phyloP scores from a whole-genome alignment of 176 grass and related monocot species.

The Carex pumila region DNA sequence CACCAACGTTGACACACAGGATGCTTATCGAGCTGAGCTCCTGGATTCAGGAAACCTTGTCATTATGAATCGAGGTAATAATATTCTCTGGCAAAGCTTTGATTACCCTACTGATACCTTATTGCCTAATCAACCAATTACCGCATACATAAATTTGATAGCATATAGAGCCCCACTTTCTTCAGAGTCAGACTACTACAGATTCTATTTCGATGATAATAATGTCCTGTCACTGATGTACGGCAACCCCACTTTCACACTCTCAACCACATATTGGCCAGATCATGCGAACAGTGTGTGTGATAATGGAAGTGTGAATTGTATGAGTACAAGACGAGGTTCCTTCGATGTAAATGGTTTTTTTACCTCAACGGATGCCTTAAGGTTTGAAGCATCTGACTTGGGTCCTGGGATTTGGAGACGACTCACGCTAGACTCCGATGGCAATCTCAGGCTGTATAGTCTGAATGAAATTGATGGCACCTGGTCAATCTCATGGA shows the following conservation, averaged over 20 bases:
- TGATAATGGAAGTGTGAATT: constrained; percentile 4
- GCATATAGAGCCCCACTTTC: not conserved
- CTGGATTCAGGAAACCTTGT: constrained; percentile 22
- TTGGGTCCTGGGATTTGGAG: not conserved
- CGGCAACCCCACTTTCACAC: not conserved
- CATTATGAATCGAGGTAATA: not conserved
- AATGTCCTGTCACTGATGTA: constrained; percentile 19
- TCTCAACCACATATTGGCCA: constrained; percentile 24
- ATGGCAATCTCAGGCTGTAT: constrained; percentile 19
- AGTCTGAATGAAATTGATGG: constrained; percentile 14
- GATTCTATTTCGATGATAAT: constrained; percentile 23
- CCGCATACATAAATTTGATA: not conserved
- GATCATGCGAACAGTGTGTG: not conserved
- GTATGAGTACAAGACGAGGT: not conserved
- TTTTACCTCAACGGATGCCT: constrained; percentile 11
- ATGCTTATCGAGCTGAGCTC: constrained; percentile 12
- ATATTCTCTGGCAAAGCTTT: constrained; percentile 22
- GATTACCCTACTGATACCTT: constrained; percentile 25
- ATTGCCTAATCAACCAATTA: constrained; percentile 14
- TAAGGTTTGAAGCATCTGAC: constrained; percentile 18
- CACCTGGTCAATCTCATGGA: constrained; percentile 15
- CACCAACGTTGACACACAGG: not conserved
- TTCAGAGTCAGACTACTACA: not conserved
- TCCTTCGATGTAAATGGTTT: not conserved
- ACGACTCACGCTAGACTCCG: constrained; percentile 4